Conservation (phyloP, 352 stramenopile genomes). For the Hyaloperonospora brassicae region DNA sequence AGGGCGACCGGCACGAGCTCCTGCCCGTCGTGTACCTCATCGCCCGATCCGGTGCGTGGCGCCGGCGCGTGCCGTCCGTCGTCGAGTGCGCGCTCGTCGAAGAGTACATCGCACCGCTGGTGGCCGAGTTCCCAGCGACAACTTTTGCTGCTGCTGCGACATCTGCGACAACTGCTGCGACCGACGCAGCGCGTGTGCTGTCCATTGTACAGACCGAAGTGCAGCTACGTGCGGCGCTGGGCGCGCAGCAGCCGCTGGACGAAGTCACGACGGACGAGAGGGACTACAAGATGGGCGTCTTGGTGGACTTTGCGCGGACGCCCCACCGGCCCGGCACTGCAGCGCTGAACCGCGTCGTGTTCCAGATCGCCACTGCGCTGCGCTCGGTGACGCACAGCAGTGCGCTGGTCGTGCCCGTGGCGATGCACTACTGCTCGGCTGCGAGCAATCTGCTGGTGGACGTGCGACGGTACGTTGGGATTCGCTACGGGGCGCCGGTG, state of each 20-base stretch:
- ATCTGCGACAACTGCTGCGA: no score
- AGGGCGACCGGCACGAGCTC: slow-evolving; percentile 70
- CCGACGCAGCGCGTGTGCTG: slow-evolving; percentile 21
- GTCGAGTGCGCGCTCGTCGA: slow-evolving; percentile 49
- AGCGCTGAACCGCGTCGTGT: slow-evolving; percentile 45
- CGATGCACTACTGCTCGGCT: slow-evolving; percentile 53
- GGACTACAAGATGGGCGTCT: slow-evolving; percentile 54
- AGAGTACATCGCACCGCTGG: slow-evolving; percentile 52
- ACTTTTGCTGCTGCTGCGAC: neutral
- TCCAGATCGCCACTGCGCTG: slow-evolving; percentile 42
- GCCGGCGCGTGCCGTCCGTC: slow-evolving; percentile 33
- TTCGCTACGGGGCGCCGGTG: slow-evolving; percentile 57
- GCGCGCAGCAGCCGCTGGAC: slow-evolving; percentile 27
- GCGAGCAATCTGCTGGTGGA: slow-evolving; percentile 38
- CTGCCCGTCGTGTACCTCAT: slow-evolving; percentile 70
- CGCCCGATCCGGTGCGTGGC: slow-evolving; percentile 47
- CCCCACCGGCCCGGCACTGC: slow-evolving; percentile 30
- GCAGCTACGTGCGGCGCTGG: slow-evolving; percentile 36
- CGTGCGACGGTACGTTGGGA: slow-evolving; percentile 40
- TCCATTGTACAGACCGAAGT: slow-evolving; percentile 28
- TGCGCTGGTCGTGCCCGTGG: slow-evolving; percentile 52
- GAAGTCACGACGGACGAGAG: slow-evolving; percentile 35
- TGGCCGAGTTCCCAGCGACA: slow-evolving; percentile 22
- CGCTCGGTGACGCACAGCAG: slow-evolving; percentile 30
- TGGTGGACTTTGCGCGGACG: slow-evolving; percentile 43